Evolutionary conservation across 2,329 filamentous ascomycete genomes (phyloP), one percentile per base, ranked within the genome.

Genomic region (Colletotrichum musae): DNA sequence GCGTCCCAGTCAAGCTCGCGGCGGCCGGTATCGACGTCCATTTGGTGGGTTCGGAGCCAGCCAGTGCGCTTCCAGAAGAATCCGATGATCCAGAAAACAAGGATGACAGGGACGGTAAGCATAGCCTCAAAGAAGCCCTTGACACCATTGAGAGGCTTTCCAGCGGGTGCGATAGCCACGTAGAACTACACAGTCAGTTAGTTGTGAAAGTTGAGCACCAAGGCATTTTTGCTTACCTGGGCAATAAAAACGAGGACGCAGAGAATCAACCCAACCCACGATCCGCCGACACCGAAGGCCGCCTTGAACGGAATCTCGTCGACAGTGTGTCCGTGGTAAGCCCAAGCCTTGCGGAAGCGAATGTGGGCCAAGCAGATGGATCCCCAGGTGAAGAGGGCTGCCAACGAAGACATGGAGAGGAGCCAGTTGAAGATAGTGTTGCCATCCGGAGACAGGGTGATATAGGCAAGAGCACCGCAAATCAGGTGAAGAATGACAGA

Each of bases 341-440:
- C 82, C 91, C 91, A 93, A 0, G 90, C 91, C 2, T 79, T 75
- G 43, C 91, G 89, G 84, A 93, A 92, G 21, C 91, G 89, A 75
- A 93, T 92, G 74, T 93, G 91, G 2, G 89, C 85, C 3, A 91
- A 80, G 74, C 90, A 92, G 73, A 93, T 92, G 47, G 88, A 91
- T 18, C 86, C 90, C 91, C 91, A 93, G 12, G 90, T 90, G 77
- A 92, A 92, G 51, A 93, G 83, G 13, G 89, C 87, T 12, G 88
- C 87, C 5, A 93, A 82, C 59, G 89, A 91, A 0, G 89, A 91
- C 16, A 93, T 81, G 9, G 90, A 88, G 28, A 88, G 84, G 4
- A 93, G 84, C 91, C 91, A 93, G 74, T 86, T 82, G 68, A 93
- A 92, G 24, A 92, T 85, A 0, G 79, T 80, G 1, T 75, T 77